A percentile compares a stretch with the other conserved stretches of the same genome.
Conservation (phyloP, 148 eudicot species). For the Pharnaceum exiguum region DNA sequence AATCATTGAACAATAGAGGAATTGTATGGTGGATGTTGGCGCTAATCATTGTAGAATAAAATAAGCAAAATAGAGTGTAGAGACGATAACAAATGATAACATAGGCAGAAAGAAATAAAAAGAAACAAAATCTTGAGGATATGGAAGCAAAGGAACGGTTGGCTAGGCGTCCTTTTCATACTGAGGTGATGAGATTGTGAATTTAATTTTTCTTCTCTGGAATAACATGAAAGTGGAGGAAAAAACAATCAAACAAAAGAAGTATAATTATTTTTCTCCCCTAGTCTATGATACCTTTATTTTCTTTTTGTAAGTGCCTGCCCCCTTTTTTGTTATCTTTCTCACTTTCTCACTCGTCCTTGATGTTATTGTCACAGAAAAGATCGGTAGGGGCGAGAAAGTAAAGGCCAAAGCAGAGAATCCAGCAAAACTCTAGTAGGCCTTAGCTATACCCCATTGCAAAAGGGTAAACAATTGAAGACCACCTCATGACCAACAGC, state of each 20-base stretch:
- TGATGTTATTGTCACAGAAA: constrained; percentile 18
- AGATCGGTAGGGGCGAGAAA: constrained; percentile 10
- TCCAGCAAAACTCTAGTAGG: constrained; percentile 1
- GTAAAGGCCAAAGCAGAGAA: constrained; percentile 1
- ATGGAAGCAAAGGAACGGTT: constrained; percentile 22
- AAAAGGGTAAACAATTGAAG: neutral
- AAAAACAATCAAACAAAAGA: neutral
- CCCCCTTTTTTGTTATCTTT: constrained; percentile 9
- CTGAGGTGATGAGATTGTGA: constrained; percentile 10
- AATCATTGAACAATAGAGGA: neutral
- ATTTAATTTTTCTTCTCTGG: neutral
- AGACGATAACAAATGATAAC: neutral
- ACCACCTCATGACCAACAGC: too few species aligned
- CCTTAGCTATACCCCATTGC: neutral
- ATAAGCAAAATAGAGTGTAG: constrained; percentile 4
- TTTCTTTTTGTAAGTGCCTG: constrained; percentile 25
- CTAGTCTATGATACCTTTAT: neutral
- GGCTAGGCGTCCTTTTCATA: constrained; percentile 32
- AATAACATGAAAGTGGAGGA: constrained; percentile 1
- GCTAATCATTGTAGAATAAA: constrained; percentile 25
- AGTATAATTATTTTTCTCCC: neutral
- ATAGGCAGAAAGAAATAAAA: neutral
- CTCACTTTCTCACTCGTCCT: neutral
- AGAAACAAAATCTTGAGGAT: constrained; percentile 2
- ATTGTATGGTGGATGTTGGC: constrained; percentile 20